Base-by-base conservation (phyloP, 495 filamentous ascomycete genomes). In the Penicillium mononematosum region DNA sequence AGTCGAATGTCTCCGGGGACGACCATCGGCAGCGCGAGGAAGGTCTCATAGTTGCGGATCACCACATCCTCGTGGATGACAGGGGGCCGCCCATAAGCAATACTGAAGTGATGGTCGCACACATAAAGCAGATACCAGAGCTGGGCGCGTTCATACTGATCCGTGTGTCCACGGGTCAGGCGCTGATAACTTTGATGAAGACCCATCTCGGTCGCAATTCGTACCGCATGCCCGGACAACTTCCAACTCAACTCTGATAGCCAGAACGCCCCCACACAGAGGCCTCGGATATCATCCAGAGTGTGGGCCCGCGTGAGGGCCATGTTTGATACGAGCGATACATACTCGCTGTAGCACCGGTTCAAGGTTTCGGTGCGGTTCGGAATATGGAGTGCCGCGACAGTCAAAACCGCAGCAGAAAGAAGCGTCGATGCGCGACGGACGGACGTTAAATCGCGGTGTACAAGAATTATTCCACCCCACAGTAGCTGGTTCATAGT, bases 401-500 rank as follows among this genome's bases (percentile, higher is more conserved):
- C 79, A 12, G 80, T 79, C 31, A 80, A 64, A 12, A 83, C 77
- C 3, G 78, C 78, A n/a, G 75, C 75, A 1, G 75, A 75, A 6
- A 83, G 72, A 9, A 81, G 59, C 1, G 79, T 75, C 16, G 79
- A 82, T 29, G 75, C 72, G 25, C 75, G 72, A 19, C 80, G 76
- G 17, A 83, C 74, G 5, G 76, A 76, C 10, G 72, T 77, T 22
- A 83, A 66, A 59, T 77, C 74, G 16, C 71, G 70, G 51, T 81
- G 77, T 14, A 80, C 75, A 12, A 85, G 67, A 27, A 80, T 80
- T 50, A 85, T 81, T 12, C 78, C 79, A 47, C 78, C 79, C 78
- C 81, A 85, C 41, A 85, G 74, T 39, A 82, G 75, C 55, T 81
- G 76, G 45, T 80, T 80, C 67, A 81, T 78, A 5, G 79, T 81